phyloP scores from a whole-genome alignment of 352 stramenopile genomes.

The Phytophthora cactorum region DNA sequence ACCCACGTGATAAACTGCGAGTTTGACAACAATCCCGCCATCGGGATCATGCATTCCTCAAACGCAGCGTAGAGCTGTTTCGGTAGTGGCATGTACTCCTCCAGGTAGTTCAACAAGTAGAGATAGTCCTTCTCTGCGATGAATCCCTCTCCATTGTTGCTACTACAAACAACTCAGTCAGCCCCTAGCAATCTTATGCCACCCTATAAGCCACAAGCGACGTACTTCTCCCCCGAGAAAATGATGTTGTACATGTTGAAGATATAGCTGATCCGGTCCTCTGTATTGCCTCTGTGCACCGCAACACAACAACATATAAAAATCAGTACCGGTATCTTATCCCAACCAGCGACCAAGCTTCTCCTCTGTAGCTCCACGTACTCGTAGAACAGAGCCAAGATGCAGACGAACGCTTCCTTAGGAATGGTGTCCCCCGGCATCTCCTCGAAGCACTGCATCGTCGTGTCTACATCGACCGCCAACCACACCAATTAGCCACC shows the following conservation, averaged over 20 bases:
- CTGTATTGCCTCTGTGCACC: conserved; percentile 73
- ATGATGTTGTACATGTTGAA: conserved; percentile 89
- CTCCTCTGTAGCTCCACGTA: conserved; percentile 31
- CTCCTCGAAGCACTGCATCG: conserved; percentile 70
- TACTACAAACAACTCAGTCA: conserved; percentile 22
- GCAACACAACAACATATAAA: conserved; percentile 17
- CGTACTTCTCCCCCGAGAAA: conserved; percentile 70
- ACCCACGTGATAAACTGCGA: conserved; percentile 82
- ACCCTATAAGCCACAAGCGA: neutral
- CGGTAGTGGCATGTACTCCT: conserved; percentile 65
- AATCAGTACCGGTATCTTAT: conserved; percentile 18
- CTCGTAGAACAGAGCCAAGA: conserved; percentile 77
- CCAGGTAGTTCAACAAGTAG: conserved; percentile 71
- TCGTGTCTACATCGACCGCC: conserved; percentile 45
- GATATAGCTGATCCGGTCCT: conserved; percentile 89
- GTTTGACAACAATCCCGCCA: conserved; percentile 58
- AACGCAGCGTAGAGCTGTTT: conserved; percentile 82
- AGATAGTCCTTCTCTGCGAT: conserved; percentile 79
- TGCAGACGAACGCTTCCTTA: conserved; percentile 79
- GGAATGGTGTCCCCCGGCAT: conserved; percentile 62
- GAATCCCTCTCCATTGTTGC: conserved; percentile 57
- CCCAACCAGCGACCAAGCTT: neutral
- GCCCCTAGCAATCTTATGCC: neutral
- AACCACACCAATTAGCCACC: conserved; percentile 7
- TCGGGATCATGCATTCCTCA: conserved; percentile 71